A percentile compares a stretch with the other conserved stretches of the same genome.
These are phyloP conservation scores for Yarrowia porcina DNA, from an alignment of 805 yeast genomes.

Conservation along the genomic window DNA sequence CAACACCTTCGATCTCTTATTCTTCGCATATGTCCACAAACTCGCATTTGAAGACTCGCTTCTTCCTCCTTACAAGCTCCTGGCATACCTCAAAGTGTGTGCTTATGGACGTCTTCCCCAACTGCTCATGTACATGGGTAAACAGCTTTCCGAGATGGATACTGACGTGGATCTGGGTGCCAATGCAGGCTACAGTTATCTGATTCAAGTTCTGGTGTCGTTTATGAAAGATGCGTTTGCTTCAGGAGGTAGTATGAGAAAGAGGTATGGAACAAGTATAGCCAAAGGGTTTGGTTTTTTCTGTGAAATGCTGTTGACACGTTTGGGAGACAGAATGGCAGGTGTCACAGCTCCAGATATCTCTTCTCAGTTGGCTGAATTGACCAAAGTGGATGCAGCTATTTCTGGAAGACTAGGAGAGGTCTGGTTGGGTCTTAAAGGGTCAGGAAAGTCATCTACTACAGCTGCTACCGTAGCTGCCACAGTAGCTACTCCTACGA, in stretches of 20 bases:
- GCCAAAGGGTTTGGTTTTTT: constrained; percentile 3
- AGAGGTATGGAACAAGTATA: neutral
- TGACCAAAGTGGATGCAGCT: neutral
- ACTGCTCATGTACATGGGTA: constrained; percentile 18
- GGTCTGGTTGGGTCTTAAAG: constrained; percentile 15
- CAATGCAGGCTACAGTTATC: neutral
- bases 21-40: constrained; percentile 15
- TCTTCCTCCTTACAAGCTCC: constrained; percentile 3
- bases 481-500: neutral
- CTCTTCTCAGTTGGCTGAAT: neutral
- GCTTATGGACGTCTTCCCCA: constrained; percentile 6
- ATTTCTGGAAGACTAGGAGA: neutral
- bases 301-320: neutral
- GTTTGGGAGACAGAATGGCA: neutral
- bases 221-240: constrained; percentile 23
- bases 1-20: constrained; percentile 5
- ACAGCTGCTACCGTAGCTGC: neutral
- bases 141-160: constrained; percentile 8
- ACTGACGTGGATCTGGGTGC: neutral
- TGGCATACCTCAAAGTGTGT: constrained; percentile 15
- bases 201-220: constrained; percentile 11
- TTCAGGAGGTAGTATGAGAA: constrained; percentile 7
- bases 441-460: neutral
- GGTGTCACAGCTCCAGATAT: neutral
- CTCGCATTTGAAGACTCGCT: constrained; percentile 17